A percentile compares a stretch with the other conserved stretches of the same genome.
Evolutionary conservation across 2,329 filamentous ascomycete species (phyloP).

Genomic region (Lizonia empirigonia): DNA sequence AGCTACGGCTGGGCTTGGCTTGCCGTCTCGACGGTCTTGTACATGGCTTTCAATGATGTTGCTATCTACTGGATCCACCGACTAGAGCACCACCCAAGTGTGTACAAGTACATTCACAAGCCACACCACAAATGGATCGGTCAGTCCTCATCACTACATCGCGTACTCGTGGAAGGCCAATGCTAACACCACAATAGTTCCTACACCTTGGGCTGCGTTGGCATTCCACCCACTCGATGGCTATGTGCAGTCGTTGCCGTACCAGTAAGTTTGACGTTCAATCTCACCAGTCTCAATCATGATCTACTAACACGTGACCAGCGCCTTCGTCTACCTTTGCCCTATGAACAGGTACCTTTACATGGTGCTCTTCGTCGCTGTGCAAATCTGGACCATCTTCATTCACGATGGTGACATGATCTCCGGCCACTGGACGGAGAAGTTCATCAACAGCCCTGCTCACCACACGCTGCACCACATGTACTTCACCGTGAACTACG

Average conservation of each 20-base stretch:
- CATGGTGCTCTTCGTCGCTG: slow-evolving; percentile 52
- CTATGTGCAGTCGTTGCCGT: slow-evolving; percentile 55
- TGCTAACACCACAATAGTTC: slow-evolving; percentile 41
- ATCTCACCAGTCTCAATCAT: no score
- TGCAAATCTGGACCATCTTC: slow-evolving; percentile 58
- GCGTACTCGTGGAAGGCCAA: neutral
- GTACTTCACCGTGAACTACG: slow-evolving; percentile 59
- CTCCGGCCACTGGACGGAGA: slow-evolving; percentile 54
- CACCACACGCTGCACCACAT: slow-evolving; percentile 58
- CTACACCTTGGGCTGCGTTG: slow-evolving; percentile 55
- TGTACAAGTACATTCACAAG: slow-evolving; percentile 58
- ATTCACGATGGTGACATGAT: slow-evolving; percentile 60
- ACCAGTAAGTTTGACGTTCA: slow-evolving; percentile 48
- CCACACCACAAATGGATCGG: slow-evolving; percentile 59
- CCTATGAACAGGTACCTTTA: slow-evolving; percentile 56
- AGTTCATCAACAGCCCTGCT: slow-evolving; percentile 56
- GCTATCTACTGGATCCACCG: slow-evolving; percentile 58
- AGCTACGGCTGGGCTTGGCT: slow-evolving; percentile 48
- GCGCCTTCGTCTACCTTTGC: slow-evolving; percentile 54
- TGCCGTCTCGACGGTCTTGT: slow-evolving; percentile 47
- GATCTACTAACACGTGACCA: slow-evolving; percentile 22
- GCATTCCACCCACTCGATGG: slow-evolving; percentile 57
- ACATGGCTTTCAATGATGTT: slow-evolving; percentile 56
- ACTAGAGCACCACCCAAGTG: slow-evolving; percentile 53
- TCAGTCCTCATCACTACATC: slow-evolving; percentile 29